Evolutionary conservation across 352 stramenopile species (phyloP).

Genomic region (Phytophthora niederhauseri): DNA sequence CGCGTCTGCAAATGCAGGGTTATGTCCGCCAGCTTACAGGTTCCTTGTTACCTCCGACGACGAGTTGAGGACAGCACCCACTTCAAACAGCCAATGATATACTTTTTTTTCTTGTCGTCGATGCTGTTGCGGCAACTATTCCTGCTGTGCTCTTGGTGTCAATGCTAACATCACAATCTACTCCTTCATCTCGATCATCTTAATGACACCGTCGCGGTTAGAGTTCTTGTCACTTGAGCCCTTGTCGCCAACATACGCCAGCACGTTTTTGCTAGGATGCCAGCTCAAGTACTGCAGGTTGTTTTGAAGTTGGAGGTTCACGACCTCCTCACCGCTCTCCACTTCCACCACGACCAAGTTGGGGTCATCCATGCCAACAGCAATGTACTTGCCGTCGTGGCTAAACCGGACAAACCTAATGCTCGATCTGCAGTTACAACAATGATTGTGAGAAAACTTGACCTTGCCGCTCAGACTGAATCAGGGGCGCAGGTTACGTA

Average conservation of each 20-base stretch:
- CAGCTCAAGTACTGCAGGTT: slow-evolving; percentile 80
- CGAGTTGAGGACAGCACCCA: slow-evolving; percentile 9
- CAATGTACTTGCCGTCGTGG: slow-evolving; percentile 73
- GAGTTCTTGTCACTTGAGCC: slow-evolving; percentile 76
- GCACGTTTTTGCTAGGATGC: slow-evolving; percentile 83
- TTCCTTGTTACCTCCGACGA: slow-evolving; percentile 27
- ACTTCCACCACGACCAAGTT: slow-evolving; percentile 70
- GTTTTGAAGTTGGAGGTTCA: slow-evolving; percentile 75
- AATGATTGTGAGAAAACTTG: background rate
- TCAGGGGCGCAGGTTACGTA: slow-evolving; percentile 33
- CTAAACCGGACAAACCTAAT: slow-evolving; percentile 84
- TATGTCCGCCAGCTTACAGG: slow-evolving; percentile 58
- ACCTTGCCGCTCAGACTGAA: background rate
- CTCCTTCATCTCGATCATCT: slow-evolving; percentile 79
- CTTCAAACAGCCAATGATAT: slow-evolving; percentile 16
- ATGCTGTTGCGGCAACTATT: slow-evolving; percentile 11
- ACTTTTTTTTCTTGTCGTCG: slow-evolving; percentile 14
- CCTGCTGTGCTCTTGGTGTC: slow-evolving; percentile 1
- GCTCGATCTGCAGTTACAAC: slow-evolving; percentile 53
- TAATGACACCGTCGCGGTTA: slow-evolving; percentile 85
- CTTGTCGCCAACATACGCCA: slow-evolving; percentile 88
- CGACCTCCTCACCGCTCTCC: slow-evolving; percentile 58
- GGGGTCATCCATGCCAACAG: slow-evolving; percentile 80
- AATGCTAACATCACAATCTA: slow-evolving; percentile 18
- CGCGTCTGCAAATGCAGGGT: slow-evolving; percentile 65